Evolutionary conservation across 2,329 filamentous ascomycete genomes (phyloP).

Genomic region (Microcera coccophila): DNA sequence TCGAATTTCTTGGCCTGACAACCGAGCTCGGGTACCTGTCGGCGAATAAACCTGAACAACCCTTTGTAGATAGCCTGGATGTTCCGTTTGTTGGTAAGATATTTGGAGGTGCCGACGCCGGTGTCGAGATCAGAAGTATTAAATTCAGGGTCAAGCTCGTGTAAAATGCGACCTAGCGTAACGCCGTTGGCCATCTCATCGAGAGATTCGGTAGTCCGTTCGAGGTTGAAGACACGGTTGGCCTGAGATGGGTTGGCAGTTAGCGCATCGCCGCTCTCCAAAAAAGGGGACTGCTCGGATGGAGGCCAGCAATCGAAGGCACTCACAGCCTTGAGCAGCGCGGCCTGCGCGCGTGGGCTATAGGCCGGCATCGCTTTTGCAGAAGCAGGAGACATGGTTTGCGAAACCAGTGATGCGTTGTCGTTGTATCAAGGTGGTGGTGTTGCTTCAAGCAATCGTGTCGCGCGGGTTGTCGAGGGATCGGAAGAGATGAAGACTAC

Average conservation of each 20-base stretch:
- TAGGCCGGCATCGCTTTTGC: slow-evolving; percentile 35
- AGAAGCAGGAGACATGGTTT: slow-evolving; percentile 10
- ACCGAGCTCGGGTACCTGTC: slow-evolving; percentile 48
- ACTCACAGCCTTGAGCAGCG: slow-evolving; percentile 55
- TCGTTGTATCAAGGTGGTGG: slow-evolving; percentile 4
- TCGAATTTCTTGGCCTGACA: slow-evolving; percentile 51
- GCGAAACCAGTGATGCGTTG: not conserved
- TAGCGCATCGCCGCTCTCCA: too few species aligned
- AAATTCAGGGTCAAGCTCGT: slow-evolving; percentile 56
- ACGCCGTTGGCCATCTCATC: slow-evolving; percentile 52
- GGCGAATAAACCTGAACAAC: slow-evolving; percentile 53
- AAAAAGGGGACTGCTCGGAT: too few species aligned
- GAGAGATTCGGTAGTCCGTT: slow-evolving; percentile 45
- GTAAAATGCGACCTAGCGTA: slow-evolving; percentile 52
- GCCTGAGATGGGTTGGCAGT: slow-evolving; percentile 20
- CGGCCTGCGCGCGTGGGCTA: slow-evolving; percentile 45
- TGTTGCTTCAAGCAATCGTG: slow-evolving; percentile 18
- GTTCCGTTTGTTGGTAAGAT: slow-evolving; percentile 48
- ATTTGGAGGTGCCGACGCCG: slow-evolving; percentile 40
- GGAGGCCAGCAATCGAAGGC: slow-evolving; percentile 7
- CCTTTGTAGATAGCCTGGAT: slow-evolving; percentile 54
- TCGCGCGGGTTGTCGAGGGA: slow-evolving; percentile 23
- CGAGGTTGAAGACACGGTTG: slow-evolving; percentile 42
- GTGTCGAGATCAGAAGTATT: slow-evolving; percentile 51
- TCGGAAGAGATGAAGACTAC: slow-evolving; percentile 11